These are phyloP conservation scores for Aureobasidium sp. DNA, from an alignment of 2,329 filamentous ascomycete species.

Conservation along the genomic window DNA sequence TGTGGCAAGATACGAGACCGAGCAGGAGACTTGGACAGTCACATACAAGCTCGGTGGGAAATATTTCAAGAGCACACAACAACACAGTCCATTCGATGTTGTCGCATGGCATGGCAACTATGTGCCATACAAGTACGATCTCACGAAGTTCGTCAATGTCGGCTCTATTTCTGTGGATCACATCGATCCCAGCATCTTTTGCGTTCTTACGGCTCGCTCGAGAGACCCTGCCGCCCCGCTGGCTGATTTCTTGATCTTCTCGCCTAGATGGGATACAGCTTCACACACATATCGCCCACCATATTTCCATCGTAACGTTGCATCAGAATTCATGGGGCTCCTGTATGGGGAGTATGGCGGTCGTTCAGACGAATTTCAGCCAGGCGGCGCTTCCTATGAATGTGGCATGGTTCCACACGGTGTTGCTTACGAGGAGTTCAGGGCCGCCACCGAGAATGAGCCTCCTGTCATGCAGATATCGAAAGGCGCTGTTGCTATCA, in stretches of 20 bases:
- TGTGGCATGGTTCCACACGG: slow-evolving; percentile 32
- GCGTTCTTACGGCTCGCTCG: slow-evolving; percentile 31
- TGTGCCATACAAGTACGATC: slow-evolving; percentile 40
- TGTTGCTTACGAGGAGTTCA: slow-evolving; percentile 33
- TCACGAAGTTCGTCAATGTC: slow-evolving; percentile 41
- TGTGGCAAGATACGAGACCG: slow-evolving; percentile 31
- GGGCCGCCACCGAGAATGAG: slow-evolving; percentile 42
- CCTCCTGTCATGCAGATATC: slow-evolving; percentile 41
- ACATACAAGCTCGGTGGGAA: slow-evolving; percentile 31
- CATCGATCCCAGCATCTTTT: slow-evolving; percentile 32
- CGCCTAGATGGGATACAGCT: slow-evolving; percentile 33
- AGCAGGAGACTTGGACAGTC: slow-evolving; percentile 29
- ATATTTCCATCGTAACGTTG: slow-evolving; percentile 34
- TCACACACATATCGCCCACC: slow-evolving; percentile 33
- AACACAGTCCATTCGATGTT: slow-evolving; percentile 38
- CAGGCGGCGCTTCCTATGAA: slow-evolving; percentile 32
- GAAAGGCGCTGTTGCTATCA: slow-evolving; percentile 36
- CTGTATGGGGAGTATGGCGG: slow-evolving; percentile 31
- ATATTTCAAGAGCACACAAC: slow-evolving; percentile 28
- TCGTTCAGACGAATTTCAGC: slow-evolving; percentile 37
- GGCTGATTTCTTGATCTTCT: slow-evolving; percentile 33
- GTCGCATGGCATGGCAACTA: slow-evolving; percentile 36
- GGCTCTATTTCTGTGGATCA: slow-evolving; percentile 34
- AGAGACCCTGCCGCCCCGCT: slow-evolving; percentile 30
- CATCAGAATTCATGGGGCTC: slow-evolving; percentile 32